A percentile compares a stretch with the other conserved stretches of the same genome.
These are phyloP conservation scores for Diplotaxis tenuifolia DNA, from an alignment of 345 rosid species.

Conservation along the genomic window DNA sequence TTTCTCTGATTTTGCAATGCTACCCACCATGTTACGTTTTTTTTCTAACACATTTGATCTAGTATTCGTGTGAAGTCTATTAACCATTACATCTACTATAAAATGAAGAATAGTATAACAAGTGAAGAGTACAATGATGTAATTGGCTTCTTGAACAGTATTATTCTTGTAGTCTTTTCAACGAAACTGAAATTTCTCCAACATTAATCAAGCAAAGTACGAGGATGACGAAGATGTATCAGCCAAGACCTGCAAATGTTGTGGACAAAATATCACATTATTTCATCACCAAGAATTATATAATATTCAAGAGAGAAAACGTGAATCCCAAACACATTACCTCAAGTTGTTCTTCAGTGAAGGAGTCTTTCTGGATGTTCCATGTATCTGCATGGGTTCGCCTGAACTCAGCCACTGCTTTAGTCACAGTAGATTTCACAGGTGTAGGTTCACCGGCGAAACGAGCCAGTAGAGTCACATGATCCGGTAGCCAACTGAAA, in stretches of 20 bases:
- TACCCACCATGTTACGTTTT: not conserved
- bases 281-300: not conserved
- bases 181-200: not conserved
- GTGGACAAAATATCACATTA: not conserved
- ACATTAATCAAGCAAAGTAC: conserved; percentile 70
- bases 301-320: not conserved
- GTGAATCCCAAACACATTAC: conserved; percentile 33
- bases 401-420: conserved; percentile 96
- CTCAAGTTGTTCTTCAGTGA: conserved; percentile 97
- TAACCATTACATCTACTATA: not conserved
- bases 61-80: not conserved
- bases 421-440: conserved; percentile 86
- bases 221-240: conserved; percentile 95
- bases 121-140: not conserved
- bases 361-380: conserved; percentile 84
- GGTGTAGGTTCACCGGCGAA: conserved; percentile 83
- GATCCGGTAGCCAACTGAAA: conserved; percentile 89
- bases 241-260: conserved; percentile 75
- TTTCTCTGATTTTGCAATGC: not conserved
- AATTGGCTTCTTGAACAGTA: not conserved
- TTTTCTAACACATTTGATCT: not conserved
- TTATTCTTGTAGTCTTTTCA: not conserved
- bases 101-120: not conserved
- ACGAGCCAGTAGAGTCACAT: conserved; percentile 82
- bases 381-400: conserved; percentile 97